phyloP scores from a whole-genome alignment of 305 asterid genomes.

The Solanum hybrid region DNA sequence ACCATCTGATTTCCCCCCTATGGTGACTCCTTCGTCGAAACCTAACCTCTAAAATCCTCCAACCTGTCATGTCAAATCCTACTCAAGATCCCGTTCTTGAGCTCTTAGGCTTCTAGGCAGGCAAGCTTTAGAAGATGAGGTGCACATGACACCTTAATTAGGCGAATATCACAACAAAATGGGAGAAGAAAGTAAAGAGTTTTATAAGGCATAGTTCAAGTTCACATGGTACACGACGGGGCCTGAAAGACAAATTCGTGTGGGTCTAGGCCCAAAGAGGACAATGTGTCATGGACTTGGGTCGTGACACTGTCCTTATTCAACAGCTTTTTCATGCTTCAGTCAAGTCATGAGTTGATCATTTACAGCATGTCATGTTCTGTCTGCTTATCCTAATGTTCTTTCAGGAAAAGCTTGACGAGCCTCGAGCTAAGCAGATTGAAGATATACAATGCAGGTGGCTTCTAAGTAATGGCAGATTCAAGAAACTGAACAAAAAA shows the following conservation, averaged over 20 bases:
- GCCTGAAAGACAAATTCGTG: background rate
- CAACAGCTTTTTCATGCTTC: background rate
- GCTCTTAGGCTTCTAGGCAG: background rate
- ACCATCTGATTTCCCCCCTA: constrained; percentile 29
- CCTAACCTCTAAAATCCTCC: constrained; percentile 9
- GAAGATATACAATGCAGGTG: background rate
- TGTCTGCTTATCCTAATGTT: constrained; percentile 6
- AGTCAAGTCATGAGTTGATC: background rate
- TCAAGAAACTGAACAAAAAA: background rate
- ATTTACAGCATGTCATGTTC: constrained; percentile 10
- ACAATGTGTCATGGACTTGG: background rate
- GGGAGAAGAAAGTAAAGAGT: background rate
- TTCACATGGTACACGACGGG: background rate
- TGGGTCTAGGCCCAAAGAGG: background rate
- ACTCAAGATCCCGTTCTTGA: background rate
- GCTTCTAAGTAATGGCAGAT: background rate
- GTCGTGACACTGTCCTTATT: background rate
- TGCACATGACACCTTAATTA: background rate
- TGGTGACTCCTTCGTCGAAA: constrained; percentile 41
- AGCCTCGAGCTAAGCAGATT: background rate
- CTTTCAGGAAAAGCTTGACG: background rate
- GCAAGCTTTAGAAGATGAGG: background rate
- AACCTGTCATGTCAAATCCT: constrained; percentile 1
- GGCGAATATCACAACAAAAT: background rate
- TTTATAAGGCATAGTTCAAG: background rate